Conservation (phyloP, 1,284 basidiomycete genomes). For the Neonothopanus nambi region DNA sequence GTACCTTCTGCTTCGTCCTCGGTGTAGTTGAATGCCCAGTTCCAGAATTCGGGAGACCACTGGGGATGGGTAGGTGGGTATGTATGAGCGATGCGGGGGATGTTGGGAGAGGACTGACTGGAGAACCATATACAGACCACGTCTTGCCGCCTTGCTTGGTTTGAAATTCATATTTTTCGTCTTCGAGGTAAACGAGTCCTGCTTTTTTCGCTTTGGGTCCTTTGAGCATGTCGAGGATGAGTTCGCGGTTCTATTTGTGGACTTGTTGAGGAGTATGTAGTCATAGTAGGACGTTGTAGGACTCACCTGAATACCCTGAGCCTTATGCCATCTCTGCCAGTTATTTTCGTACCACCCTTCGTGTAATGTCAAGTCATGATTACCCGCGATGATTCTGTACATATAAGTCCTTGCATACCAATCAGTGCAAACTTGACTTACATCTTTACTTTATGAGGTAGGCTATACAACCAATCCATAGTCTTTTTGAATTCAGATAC, state of each 20-base stretch:
- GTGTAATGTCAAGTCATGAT: slow-evolving; percentile 50
- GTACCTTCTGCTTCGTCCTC: slow-evolving; percentile 29
- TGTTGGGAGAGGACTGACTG: slow-evolving; percentile 28
- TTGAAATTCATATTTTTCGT: slow-evolving; percentile 38
- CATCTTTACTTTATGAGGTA: slow-evolving; percentile 64
- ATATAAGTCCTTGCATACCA: slow-evolving; percentile 21
- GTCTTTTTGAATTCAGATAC: slow-evolving; percentile 48
- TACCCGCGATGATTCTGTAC: slow-evolving; percentile 57
- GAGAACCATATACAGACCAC: slow-evolving; percentile 44
- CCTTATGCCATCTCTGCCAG: slow-evolving; percentile 26
- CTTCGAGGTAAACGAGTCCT: slow-evolving; percentile 46
- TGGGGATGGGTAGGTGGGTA: slow-evolving; percentile 19
- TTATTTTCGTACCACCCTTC: slow-evolving; percentile 34
- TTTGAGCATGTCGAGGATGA: slow-evolving; percentile 31
- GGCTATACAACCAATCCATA: slow-evolving; percentile 53
- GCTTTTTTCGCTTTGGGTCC: slow-evolving; percentile 33
- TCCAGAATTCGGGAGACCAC: slow-evolving; percentile 46
- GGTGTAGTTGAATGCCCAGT: slow-evolving; percentile 42
- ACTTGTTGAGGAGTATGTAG: background rate
- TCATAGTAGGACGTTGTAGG: background rate
- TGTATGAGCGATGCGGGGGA: background rate
- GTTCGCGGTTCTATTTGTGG: slow-evolving; percentile 26
- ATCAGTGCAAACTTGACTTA: slow-evolving; percentile 34
- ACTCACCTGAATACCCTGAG: slow-evolving; percentile 25
- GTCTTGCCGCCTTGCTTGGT: slow-evolving; percentile 31